Conservation (phyloP, 2,329 filamentous ascomycete genomes). For the Trichoderma afroharzianum region DNA sequence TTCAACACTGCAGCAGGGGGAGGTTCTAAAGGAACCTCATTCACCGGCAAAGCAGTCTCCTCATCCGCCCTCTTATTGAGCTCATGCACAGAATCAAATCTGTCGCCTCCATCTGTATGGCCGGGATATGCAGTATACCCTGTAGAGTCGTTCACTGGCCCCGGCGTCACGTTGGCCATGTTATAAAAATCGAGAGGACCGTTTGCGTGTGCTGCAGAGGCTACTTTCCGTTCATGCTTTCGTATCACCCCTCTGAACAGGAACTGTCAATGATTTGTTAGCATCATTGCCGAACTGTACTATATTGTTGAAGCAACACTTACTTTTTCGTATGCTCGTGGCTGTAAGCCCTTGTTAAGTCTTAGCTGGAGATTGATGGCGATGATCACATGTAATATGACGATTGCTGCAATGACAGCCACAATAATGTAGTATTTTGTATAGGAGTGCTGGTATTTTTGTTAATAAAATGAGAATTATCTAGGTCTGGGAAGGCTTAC, state of each 20-base stretch:
- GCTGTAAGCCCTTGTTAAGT: conserved; percentile 60
- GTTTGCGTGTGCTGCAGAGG: conserved; percentile 26
- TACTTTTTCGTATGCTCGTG: conserved; percentile 69
- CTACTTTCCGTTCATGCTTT: background rate
- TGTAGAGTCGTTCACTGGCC: conserved; percentile 56
- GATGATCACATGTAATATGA: conserved; percentile 53
- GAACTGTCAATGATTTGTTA: conserved; percentile 37
- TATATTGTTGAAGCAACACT: conserved; percentile 22
- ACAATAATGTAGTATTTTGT: conserved; percentile 44
- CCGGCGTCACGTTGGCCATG: conserved; percentile 49
- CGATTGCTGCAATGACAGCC: conserved; percentile 61
- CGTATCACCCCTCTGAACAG: conserved; percentile 43
- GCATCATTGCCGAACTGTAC: background rate
- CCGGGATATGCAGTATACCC: conserved; percentile 54
- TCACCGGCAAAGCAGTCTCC: conserved; percentile 25
- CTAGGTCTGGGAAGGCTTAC: background rate
- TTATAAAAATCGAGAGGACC: background rate
- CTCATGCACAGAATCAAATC: conserved; percentile 48
- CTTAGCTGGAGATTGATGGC: conserved; percentile 63
- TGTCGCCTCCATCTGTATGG: conserved; percentile 46
- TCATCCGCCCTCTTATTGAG: conserved; percentile 25
- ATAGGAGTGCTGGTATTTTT: conserved; percentile 39
- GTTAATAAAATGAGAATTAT: background rate
- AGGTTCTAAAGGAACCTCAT: conserved; percentile 47
- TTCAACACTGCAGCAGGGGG: conserved; percentile 34